Evolutionary conservation across 208 protist genomes (phyloP), one percentile per base, ranked within the genome.

Genomic region (Crithidia sp.): DNA sequence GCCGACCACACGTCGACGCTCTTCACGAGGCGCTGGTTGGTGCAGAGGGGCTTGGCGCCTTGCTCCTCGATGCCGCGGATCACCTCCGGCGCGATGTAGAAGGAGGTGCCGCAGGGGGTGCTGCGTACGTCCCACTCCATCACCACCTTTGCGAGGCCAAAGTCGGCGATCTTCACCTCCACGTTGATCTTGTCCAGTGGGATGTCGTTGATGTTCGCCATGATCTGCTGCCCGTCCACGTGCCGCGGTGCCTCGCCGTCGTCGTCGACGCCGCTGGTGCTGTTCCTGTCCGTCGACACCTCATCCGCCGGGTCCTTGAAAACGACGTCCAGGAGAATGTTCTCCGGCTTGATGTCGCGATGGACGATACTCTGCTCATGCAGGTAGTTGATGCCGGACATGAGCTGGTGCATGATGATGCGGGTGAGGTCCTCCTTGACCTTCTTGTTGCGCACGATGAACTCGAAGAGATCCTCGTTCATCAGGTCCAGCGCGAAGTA

Each of bases 331-430:
- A 96, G 84, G 14, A 96, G 79, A 52, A 96, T 91, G 66, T 96
- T 96, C 63, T 96, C 92, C n/a, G 92, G 92, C 74, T 96, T 96
- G 72, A 96, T 94, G 76, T 96, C 92, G 43, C 92, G 89, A 76
- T 96, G 92, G 13, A 95, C 84, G 54, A 96, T 84, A 67, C 78
- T 87, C 67, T 93, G 83, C 60, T 89, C 81, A 67, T 96, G 92
- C 55, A 96, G 81, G 74, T 95, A 96, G 40, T 73, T 40, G 53
- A 94, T 86, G 13, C 70, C 92, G 40, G 74, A 88, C 44, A 96
- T 75, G 10, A 96, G 54, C 62, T 82, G 69, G 43, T 86, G 73
- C 81, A 93, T 92, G 45, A 96, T 92, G 19, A 74, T 71, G 50
- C 89, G 76, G 43, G 90, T 82, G 28, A 95, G 67, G 13, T 47